Percentiles rank a stretch among this genome's conserved stretches.
Evolutionary conservation across 1,139 yeast species (phyloP).

Genomic region (Saccharomyces hybrid): DNA sequence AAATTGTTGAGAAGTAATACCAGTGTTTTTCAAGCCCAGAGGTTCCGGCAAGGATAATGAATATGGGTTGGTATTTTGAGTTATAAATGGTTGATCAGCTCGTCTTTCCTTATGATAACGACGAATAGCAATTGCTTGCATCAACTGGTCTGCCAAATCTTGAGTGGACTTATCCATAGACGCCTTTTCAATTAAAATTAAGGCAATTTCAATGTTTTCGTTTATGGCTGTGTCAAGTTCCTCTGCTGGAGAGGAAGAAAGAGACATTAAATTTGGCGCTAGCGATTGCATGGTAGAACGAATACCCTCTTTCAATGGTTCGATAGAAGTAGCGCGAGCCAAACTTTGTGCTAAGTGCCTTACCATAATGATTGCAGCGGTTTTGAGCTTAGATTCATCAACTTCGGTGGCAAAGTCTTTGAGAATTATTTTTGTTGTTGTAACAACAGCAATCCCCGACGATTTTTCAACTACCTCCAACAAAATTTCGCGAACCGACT

Average conservation of each 20-base stretch:
- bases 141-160: conserved; percentile 77
- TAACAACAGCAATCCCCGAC: conserved; percentile 80
- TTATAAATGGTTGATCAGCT: conserved; percentile 59
- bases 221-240: conserved; percentile 72
- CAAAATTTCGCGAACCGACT: conserved; percentile 82
- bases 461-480: conserved; percentile 89
- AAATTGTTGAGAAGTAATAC: conserved; percentile 68
- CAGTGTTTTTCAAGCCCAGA: conserved; percentile 68
- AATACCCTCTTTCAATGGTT: conserved; percentile 54
- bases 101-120: conserved; percentile 54
- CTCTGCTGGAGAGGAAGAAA: conserved; percentile 51
- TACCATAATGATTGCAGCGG: conserved; percentile 65
- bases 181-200: conserved; percentile 74
- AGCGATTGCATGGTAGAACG: conserved; percentile 37
- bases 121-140: conserved; percentile 59
- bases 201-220: conserved; percentile 76
- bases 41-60: conserved; percentile 83
- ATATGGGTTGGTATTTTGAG: conserved; percentile 57
- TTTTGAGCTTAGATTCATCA: conserved; percentile 66
- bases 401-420: conserved; percentile 92
- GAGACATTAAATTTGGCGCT: conserved; percentile 30
- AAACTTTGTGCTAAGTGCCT: conserved; percentile 54
- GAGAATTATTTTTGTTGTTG: conserved; percentile 73
- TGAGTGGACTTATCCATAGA: conserved; percentile 83
- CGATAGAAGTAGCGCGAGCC: conserved; percentile 61